phyloP scores from a whole-genome alignment of 129 eudicot species.

The Apium graveolens region DNA sequence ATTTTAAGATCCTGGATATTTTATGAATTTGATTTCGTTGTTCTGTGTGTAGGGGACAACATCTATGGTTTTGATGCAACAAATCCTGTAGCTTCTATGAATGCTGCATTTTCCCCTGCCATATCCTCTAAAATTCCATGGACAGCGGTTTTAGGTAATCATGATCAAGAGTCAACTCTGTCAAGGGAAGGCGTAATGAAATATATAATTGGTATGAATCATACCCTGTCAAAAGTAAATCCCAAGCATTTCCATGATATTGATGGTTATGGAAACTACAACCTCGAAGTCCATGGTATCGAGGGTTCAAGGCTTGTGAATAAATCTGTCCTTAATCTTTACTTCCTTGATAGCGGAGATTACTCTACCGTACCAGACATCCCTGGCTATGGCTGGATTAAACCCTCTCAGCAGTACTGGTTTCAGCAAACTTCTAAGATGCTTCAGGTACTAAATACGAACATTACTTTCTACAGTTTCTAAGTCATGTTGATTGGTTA shows the following conservation, averaged over 20 bases:
- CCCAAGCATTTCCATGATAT: conserved; percentile 41
- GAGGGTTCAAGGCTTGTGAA: conserved; percentile 38
- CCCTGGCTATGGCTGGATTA: conserved; percentile 94
- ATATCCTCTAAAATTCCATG: conserved; percentile 66
- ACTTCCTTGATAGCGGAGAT: conserved; percentile 88
- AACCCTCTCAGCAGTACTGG: conserved; percentile 88
- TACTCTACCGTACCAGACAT: conserved; percentile 73
- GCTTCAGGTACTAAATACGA: conserved; percentile 40
- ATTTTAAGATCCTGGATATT: neutral
- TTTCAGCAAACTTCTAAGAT: conserved; percentile 50
- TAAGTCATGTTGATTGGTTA: neutral
- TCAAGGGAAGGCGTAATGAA: conserved; percentile 78
- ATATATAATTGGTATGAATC: conserved; percentile 56
- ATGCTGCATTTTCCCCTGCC: conserved; percentile 82
- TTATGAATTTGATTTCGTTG: neutral
- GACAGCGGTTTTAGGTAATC: conserved; percentile 97
- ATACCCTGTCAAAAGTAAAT: conserved; percentile 57
- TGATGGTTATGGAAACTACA: conserved; percentile 91
- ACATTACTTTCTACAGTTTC: neutral
- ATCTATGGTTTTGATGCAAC: conserved; percentile 72
- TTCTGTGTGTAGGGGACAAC: conserved; percentile 49
- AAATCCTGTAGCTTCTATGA: conserved; percentile 52
- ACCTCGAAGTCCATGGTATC: conserved; percentile 72
- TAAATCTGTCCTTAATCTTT: conserved; percentile 66
- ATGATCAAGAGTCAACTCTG: conserved; percentile 79